A percentile compares a stretch with the other conserved stretches of the same genome.
phyloP scores from a whole-genome alignment of 305 asterid species.

The Vinca major region DNA sequence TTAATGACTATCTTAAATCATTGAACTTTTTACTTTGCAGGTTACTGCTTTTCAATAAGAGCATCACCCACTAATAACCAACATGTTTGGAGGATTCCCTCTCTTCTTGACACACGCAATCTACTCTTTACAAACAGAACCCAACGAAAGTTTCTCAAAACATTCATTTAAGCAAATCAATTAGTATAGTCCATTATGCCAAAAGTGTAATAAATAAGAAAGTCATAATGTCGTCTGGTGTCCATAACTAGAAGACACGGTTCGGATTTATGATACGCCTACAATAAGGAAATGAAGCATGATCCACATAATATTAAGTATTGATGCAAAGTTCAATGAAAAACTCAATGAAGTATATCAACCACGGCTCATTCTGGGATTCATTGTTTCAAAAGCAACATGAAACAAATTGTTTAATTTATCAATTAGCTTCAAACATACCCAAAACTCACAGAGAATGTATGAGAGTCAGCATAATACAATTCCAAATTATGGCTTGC shows the following conservation, averaged over 20 bases:
- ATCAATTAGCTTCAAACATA: background rate
- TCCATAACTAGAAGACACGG: background rate
- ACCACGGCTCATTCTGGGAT: background rate
- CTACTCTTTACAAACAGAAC: background rate
- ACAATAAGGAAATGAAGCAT: background rate
- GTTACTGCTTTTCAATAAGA: background rate
- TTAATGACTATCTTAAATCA: background rate
- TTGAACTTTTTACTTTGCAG: background rate
- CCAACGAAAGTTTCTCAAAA: background rate
- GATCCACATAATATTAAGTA: too few species aligned
- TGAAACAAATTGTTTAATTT: background rate
- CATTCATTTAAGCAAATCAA: background rate
- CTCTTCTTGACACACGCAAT: background rate
- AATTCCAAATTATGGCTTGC: conserved; percentile 1
- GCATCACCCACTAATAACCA: background rate
- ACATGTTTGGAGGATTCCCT: background rate
- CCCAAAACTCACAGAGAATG: background rate
- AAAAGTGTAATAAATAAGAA: background rate
- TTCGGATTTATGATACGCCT: background rate
- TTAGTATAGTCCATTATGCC: background rate
- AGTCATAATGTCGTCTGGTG: background rate
- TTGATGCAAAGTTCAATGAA: background rate
- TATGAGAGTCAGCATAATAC: background rate
- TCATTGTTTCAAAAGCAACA: background rate
- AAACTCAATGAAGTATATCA: background rate